Base-by-base conservation (phyloP, 2,329 filamentous ascomycete species). In the Graphilbum ipis-grandicollis region DNA sequence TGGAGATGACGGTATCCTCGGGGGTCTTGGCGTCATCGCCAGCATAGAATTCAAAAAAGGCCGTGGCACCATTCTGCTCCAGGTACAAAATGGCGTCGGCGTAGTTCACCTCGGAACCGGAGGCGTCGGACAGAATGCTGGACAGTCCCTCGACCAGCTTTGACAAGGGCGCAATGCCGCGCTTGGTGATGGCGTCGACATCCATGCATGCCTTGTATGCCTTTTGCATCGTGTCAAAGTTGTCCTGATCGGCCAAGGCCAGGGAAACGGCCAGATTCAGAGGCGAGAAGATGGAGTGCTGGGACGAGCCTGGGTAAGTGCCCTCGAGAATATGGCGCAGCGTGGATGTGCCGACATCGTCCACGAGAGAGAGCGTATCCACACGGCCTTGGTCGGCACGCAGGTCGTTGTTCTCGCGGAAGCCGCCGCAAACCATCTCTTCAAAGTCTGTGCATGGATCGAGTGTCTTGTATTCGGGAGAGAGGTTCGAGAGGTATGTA, bases 371-470 rank as follows among this genome's bases (percentile, higher is more conserved):
- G 19, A 66, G 65, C 3, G 74, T 69, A 41, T 74, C 77, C 25
- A 65, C 64, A 45, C 66, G 63, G 25, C 68, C 64, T 43, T 75
- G 68, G 47, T 81, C 77, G 4, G 71, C 57, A 3, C 75, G 67
- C 40, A 81, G 64, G 46, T 79, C 75, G 54, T 80, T 68, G 9
- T 59, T 62, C 18, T 70, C 60, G 36, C 66, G 60, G 68, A 75
- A 82, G 10, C 76, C 76, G 38, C 72, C 75, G 46, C 77, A 81
- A 17, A 73, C 72, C 39, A 74, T 65, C 49, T 74, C 60, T 41
- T 79, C 72, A 41, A 83, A 83, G 47, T 80, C 56, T n/a, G 61
- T 66, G 46, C 78, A 83, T 2, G 78, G 69, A 48, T 82, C 74
- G 29, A 82, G 57, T 3, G 69, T 53, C 41, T 68, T 59, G 52